Conservation (phyloP, 768 basidiomycete genomes). For the Amanita muscaria region DNA sequence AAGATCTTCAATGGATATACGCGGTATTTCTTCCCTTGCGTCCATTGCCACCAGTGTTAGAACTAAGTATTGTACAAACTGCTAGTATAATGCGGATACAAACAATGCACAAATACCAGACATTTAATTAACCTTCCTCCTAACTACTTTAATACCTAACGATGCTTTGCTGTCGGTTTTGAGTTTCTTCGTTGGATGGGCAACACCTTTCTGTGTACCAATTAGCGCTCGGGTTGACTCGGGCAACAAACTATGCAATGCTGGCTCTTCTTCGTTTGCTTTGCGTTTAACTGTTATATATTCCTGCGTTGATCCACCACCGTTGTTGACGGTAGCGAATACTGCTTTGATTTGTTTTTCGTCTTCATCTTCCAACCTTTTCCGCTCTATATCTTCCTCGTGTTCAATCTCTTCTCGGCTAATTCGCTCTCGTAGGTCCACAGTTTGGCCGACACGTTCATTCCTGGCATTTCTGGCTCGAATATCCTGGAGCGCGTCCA, state of each 20-base stretch:
- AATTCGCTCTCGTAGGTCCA: constrained; percentile 58
- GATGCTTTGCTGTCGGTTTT: constrained; percentile 53
- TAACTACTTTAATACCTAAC: constrained; percentile 67
- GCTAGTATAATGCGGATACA: neutral
- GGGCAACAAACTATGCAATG: constrained; percentile 57
- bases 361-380: constrained; percentile 80
- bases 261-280: constrained; percentile 71
- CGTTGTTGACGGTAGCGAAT: constrained; percentile 64
- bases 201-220: constrained; percentile 33
- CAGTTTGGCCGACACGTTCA: constrained; percentile 72
- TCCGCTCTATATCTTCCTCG: constrained; percentile 65
- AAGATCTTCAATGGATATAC: constrained; percentile 57
- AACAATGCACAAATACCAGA: no score
- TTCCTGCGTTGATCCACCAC: constrained; percentile 12
- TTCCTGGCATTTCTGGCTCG: constrained; percentile 80
- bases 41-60: constrained; percentile 21
- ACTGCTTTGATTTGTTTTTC: constrained; percentile 82
- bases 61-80: neutral
- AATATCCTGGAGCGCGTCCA: constrained; percentile 93
- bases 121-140: constrained; percentile 43
- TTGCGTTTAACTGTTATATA: constrained; percentile 79
- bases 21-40: constrained; percentile 31
- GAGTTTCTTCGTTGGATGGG: constrained; percentile 45
- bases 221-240: constrained; percentile 57
- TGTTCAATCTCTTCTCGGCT: constrained; percentile 63